These are phyloP conservation scores for Pedinophyceae sp. DNA, from an alignment of 139 green algal genomes.

Conservation along the genomic window DNA sequence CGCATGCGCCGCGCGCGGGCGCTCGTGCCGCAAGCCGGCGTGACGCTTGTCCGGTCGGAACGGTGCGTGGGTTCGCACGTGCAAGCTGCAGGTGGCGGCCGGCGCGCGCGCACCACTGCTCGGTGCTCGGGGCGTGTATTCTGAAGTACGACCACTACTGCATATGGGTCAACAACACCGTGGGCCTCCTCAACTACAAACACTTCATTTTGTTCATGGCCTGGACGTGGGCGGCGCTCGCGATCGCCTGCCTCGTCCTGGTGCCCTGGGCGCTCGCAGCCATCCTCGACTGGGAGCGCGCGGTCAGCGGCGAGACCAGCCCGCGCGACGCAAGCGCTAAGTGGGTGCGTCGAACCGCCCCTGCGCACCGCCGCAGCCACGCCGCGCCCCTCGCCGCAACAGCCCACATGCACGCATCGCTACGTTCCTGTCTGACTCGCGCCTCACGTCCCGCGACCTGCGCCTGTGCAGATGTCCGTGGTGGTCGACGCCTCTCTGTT, in stretches of 20 bases:
- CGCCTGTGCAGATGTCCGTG: neutral
- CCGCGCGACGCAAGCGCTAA: neutral
- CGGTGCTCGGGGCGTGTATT: neutral
- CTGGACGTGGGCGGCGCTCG: neutral
- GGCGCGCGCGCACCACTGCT: neutral
- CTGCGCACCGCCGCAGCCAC: neutral
- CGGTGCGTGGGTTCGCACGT: too few relatives aligned
- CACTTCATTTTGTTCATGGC: slow-evolving; percentile 10
- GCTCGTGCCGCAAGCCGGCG: too few relatives aligned
- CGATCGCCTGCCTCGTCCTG: neutral
- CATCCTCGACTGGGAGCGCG: neutral
- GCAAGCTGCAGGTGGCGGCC: neutral
- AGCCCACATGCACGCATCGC: neutral
- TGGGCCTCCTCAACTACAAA: slow-evolving; percentile 9
- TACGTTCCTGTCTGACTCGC: neutral
- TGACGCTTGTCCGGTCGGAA: too few relatives aligned
- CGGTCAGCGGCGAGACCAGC: neutral
- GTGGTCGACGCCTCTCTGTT: neutral
- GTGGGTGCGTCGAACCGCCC: too few relatives aligned
- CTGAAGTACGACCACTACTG: slow-evolving; percentile 13
- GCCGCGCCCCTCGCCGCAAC: neutral
- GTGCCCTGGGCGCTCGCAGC: neutral
- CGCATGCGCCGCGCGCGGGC: too few relatives aligned
- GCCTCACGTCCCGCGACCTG: neutral
- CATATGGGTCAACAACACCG: slow-evolving; percentile 7